These are phyloP conservation scores for Salvia splendens DNA, from an alignment of 257 asterid genomes.

Conservation along the genomic window DNA sequence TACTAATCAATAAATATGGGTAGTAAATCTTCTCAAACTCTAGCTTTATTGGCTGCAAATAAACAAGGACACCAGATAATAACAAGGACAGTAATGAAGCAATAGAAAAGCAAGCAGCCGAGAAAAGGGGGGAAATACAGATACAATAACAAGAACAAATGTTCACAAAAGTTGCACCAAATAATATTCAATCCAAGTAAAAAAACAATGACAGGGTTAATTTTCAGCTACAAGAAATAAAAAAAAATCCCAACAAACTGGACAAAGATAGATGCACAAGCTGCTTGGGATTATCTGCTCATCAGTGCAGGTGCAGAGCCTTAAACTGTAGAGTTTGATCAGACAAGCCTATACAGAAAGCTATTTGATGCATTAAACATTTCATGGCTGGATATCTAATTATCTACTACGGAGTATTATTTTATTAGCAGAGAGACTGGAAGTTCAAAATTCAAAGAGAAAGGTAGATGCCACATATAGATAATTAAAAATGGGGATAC, in stretches of 20 bases:
- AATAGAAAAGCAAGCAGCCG: conserved; percentile 11
- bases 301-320: conserved; percentile 5
- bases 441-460: conserved; percentile 23
- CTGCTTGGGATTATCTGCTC: conserved; percentile 16
- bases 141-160: conserved; percentile 17
- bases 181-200: conserved; percentile 25
- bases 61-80: conserved; percentile 23
- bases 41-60: conserved; percentile 82
- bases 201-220: conserved; percentile 1
- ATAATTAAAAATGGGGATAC: conserved; percentile 1
- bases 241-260: conserved; percentile 3
- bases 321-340: conserved; percentile 18
- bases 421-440: conserved; percentile 9
- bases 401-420: neutral
- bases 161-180: neutral
- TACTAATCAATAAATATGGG: conserved; percentile 92
- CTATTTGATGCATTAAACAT: conserved; percentile 11
- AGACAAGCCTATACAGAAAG: conserved; percentile 18
- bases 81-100: conserved; percentile 7
- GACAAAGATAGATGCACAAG: conserved; percentile 14
- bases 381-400: neutral
- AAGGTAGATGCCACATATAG: conserved; percentile 24
- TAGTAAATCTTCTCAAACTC: conserved; percentile 97
- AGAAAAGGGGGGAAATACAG: neutral
- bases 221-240: conserved; percentile 4